phyloP scores from a whole-genome alignment of 75 land plant species.

The Larix kaempferi region DNA sequence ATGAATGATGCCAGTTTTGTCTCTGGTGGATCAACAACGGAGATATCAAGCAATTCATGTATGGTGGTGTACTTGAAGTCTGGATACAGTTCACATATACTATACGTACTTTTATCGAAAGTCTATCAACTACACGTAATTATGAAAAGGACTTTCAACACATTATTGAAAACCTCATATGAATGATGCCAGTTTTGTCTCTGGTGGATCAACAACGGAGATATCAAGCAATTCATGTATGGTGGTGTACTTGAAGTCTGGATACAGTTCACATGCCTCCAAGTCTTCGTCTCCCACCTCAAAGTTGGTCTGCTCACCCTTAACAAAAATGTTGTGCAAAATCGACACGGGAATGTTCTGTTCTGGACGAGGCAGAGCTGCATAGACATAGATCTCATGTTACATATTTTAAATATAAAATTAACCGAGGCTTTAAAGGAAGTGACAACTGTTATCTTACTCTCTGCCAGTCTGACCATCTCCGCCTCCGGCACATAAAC shows the following conservation, averaged over 20 bases:
- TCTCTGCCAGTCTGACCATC: conserved; percentile 26
- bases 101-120: too few species aligned
- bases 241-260: conserved; percentile 36
- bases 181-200: conserved; percentile 19
- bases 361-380: conserved; percentile 28
- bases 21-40: conserved; percentile 11
- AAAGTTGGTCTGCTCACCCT: conserved; percentile 24
- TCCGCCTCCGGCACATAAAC: conserved; percentile 22
- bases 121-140: too few species aligned
- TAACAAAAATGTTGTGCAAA: conserved; percentile 25
- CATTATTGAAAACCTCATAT: too few species aligned
- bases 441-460: conserved; percentile 12
- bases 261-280: conserved; percentile 37
- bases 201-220: conserved; percentile 10
- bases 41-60: conserved; percentile 20
- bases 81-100: too few species aligned
- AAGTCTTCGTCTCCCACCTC: conserved; percentile 19
- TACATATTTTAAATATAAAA: too few species aligned
- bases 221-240: conserved; percentile 25
- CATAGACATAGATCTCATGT: neutral
- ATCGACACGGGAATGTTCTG: conserved; percentile 18
- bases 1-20: conserved; percentile 18
- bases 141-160: too few species aligned
- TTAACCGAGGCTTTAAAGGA: too few species aligned
- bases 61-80: conserved; percentile 37